phyloP scores from a whole-genome alignment of 192 early-diverging fungal genomes.

The Diversispora epigaea region DNA sequence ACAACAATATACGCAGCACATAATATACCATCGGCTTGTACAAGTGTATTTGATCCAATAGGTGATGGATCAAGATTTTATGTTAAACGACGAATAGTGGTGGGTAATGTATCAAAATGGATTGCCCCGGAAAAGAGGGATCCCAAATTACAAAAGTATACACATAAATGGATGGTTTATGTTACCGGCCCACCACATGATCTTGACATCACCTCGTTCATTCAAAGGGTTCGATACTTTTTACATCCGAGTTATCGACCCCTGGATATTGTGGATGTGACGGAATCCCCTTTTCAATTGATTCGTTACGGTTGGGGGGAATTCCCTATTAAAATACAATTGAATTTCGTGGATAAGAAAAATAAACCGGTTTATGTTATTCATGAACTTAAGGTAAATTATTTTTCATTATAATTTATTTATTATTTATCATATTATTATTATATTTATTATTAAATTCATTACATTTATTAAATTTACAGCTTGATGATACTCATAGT shows the following conservation, averaged over 20 bases:
- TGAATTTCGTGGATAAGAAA: constrained; percentile 77
- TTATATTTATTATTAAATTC: not conserved
- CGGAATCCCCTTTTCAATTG: constrained; percentile 74
- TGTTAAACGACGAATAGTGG: constrained; percentile 61
- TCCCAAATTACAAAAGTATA: constrained; percentile 55
- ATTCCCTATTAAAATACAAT: constrained; percentile 79
- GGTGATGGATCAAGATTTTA: constrained; percentile 69
- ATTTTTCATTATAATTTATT: constrained; percentile 12
- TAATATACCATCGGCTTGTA: constrained; percentile 34
- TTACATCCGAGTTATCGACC: constrained; percentile 90
- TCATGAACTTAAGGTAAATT: constrained; percentile 69
- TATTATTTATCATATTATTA: not conserved
- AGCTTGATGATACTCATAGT: constrained; percentile 71
- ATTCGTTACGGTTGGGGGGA: constrained; percentile 95
- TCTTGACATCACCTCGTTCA: constrained; percentile 59
- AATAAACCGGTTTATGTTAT: constrained; percentile 87
- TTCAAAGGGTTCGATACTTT: constrained; percentile 80
- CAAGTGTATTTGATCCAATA: constrained; percentile 37
- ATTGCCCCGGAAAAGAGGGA: constrained; percentile 59
- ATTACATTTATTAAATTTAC: not conserved
- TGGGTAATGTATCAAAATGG: constrained; percentile 77
- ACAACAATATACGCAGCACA: constrained; percentile 37
- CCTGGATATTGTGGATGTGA: constrained; percentile 82
- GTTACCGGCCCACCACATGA: constrained; percentile 60
- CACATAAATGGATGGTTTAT: constrained; percentile 92